Percentiles rank a stretch among this genome's conserved stretches.
These are phyloP conservation scores for Myriangium duriaei DNA, from an alignment of 2,329 filamentous ascomycete genomes.

Conservation along the genomic window DNA sequence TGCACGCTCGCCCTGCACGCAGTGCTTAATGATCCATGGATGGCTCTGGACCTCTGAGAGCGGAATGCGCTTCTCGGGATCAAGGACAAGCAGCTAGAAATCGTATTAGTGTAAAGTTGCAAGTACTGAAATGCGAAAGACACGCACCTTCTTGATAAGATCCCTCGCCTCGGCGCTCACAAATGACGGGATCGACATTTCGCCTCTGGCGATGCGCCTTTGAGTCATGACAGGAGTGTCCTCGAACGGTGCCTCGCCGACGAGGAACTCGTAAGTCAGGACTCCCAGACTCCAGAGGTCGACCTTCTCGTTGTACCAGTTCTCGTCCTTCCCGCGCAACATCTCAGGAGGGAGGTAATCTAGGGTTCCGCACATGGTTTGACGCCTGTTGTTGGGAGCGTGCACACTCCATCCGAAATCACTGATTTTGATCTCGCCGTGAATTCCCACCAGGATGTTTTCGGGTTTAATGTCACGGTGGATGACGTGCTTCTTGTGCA, in stretches of 20 bases:
- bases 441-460: conserved; percentile 15
- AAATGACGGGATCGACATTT: conserved; percentile 14
- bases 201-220: conserved; percentile 15
- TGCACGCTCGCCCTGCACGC: conserved; percentile 32
- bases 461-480: conserved; percentile 16
- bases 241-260: conserved; percentile 15
- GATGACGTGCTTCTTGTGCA: conserved; percentile 16
- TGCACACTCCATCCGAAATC: conserved; percentile 16
- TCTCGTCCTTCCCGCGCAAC: conserved; percentile 14
- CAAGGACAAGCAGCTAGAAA: conserved; percentile 13
- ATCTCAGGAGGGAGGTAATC: conserved; percentile 16
- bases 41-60: conserved; percentile 13
- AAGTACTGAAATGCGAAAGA: neutral
- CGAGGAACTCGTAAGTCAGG: conserved; percentile 14
- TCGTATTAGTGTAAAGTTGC: conserved; percentile 2
- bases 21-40: conserved; percentile 16
- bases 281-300: conserved; percentile 15
- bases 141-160: conserved; percentile 17
- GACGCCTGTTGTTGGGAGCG: conserved; percentile 15
- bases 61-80: conserved; percentile 14
- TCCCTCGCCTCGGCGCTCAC: conserved; percentile 15
- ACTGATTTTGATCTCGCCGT: conserved; percentile 15
- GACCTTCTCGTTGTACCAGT: conserved; percentile 16
- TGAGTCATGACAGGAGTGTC: conserved; percentile 15
- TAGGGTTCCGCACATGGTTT: conserved; percentile 15